Conservation (phyloP, 2,329 filamentous ascomycete species). For the Diaporthe sp. region DNA sequence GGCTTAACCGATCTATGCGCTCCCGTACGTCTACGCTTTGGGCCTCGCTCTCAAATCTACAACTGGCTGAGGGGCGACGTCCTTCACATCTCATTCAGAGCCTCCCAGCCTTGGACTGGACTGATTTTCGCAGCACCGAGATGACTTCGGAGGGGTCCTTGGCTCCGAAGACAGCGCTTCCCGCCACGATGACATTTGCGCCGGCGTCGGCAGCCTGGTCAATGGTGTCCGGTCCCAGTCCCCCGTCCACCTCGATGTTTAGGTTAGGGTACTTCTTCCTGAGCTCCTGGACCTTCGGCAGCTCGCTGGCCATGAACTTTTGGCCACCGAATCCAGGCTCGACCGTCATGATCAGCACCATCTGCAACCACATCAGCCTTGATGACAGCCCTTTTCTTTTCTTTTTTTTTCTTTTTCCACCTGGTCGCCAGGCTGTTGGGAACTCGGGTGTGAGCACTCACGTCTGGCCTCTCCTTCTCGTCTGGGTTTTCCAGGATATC, state of each 20-base stretch:
- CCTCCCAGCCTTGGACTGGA: slow-evolving; percentile 69
- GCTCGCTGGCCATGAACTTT: slow-evolving; percentile 96
- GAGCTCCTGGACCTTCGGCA: slow-evolving; percentile 91
- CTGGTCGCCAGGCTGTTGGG: background rate
- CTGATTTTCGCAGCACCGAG: slow-evolving; percentile 79
- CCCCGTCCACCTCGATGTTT: slow-evolving; percentile 96
- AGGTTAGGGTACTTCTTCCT: slow-evolving; percentile 87
- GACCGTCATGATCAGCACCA: slow-evolving; percentile 99
- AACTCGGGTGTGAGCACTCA: slow-evolving; percentile 58
- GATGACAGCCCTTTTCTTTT: background rate
- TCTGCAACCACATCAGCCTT: slow-evolving; percentile 63
- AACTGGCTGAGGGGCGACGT: background rate
- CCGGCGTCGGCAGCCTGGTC: slow-evolving; percentile 94
- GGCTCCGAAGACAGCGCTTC: slow-evolving; percentile 94
- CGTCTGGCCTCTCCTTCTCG: slow-evolving; percentile 85
- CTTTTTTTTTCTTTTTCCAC: no score
- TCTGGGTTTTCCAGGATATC: slow-evolving; percentile 82
- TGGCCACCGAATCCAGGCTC: slow-evolving; percentile 97
- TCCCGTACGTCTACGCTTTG: background rate
- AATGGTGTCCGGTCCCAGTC: slow-evolving; percentile 87
- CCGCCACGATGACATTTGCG: slow-evolving; percentile 97
- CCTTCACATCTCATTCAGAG: slow-evolving; percentile 40
- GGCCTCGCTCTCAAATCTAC: background rate
- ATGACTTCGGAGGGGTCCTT: slow-evolving; percentile 91
- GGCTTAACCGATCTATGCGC: background rate